Conservation (phyloP, 1,139 yeast species). For the Kodamaea anthophila region DNA sequence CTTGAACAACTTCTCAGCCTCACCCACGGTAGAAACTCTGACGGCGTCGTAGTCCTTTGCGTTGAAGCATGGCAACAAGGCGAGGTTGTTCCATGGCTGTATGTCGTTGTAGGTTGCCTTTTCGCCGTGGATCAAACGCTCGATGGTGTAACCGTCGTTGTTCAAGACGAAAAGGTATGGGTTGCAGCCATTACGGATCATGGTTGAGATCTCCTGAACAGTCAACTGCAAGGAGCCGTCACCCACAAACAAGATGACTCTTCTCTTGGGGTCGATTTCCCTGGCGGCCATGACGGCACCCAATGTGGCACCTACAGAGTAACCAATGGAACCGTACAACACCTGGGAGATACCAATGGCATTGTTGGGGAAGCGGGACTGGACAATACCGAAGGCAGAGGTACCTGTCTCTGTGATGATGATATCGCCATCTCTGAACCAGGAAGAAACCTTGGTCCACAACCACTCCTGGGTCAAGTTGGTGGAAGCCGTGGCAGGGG, state of each 20-base stretch:
- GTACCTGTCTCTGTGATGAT: constrained; percentile 87
- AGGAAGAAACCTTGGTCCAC: constrained; percentile 71
- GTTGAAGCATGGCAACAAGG: constrained; percentile 24
- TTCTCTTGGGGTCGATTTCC: constrained; percentile 23
- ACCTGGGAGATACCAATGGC: constrained; percentile 81
- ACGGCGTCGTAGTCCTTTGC: constrained; percentile 25
- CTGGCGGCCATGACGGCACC: constrained; percentile 81
- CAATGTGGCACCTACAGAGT: constrained; percentile 74
- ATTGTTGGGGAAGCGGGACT: constrained; percentile 69
- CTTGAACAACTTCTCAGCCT: constrained; percentile 21
- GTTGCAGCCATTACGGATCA: constrained; percentile 25
- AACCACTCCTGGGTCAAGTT: constrained; percentile 68
- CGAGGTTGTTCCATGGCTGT: constrained; percentile 35
- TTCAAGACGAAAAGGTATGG: constrained; percentile 35
- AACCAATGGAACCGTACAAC: constrained; percentile 88
- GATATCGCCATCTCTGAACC: constrained; percentile 76
- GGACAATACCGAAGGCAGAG: constrained; percentile 80
- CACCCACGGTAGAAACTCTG: constrained; percentile 22
- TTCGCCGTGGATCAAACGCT: constrained; percentile 34
- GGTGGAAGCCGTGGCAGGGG: constrained; percentile 23
- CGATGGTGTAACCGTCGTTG: constrained; percentile 37
- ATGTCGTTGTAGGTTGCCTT: constrained; percentile 32
- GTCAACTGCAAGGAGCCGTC: constrained; percentile 41
- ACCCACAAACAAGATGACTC: constrained; percentile 35
- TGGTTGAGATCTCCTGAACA: constrained; percentile 36